Evolutionary conservation across 2,329 filamentous ascomycete species (phyloP).

Genomic region (Aspergillus versicolor): DNA sequence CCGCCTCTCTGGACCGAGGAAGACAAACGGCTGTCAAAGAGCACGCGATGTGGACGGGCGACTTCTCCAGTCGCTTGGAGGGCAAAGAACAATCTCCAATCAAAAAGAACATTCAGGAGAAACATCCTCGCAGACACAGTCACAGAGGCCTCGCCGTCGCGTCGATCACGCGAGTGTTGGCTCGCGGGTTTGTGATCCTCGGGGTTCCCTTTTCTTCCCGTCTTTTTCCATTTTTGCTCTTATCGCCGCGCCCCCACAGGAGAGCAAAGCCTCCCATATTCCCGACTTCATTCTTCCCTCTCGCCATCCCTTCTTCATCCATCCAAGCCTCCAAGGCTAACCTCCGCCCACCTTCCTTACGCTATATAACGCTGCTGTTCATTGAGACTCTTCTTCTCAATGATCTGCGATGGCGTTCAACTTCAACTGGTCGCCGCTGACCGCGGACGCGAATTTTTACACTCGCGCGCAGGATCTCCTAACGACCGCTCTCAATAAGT

Average conservation of each 20-base stretch:
- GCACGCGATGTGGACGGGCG: neutral
- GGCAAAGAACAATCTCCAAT: too few species aligned
- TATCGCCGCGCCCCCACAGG: constrained; percentile 14
- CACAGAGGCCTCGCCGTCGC: constrained; percentile 2
- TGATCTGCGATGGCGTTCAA: constrained; percentile 86
- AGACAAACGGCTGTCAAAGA: neutral
- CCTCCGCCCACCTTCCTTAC: neutral
- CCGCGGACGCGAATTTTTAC: constrained; percentile 90
- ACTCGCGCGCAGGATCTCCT: constrained; percentile 89
- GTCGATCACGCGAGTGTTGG: constrained; percentile 22
- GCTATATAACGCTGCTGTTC: constrained; percentile 5
- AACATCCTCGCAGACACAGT: too few species aligned
- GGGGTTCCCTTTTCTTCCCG: constrained; percentile 15
- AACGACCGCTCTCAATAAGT: constrained; percentile 94
- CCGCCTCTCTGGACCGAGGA: constrained; percentile 5
- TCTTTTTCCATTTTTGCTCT: constrained; percentile 15
- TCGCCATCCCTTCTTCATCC: constrained; percentile 2
- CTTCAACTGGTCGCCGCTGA: constrained; percentile 99
- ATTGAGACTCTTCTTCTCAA: constrained; percentile 22
- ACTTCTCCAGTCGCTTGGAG: neutral
- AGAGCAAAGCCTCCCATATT: constrained; percentile 6
- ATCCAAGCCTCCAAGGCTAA: neutral
- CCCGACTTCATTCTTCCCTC: constrained; percentile 6
- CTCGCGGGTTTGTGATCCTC: constrained; percentile 12
- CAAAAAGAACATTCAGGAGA: too few species aligned